Evolutionary conservation across 257 asterid genomes (phyloP), one percentile per base, ranked within the genome.

Genomic region (Forsythia suspensa): DNA sequence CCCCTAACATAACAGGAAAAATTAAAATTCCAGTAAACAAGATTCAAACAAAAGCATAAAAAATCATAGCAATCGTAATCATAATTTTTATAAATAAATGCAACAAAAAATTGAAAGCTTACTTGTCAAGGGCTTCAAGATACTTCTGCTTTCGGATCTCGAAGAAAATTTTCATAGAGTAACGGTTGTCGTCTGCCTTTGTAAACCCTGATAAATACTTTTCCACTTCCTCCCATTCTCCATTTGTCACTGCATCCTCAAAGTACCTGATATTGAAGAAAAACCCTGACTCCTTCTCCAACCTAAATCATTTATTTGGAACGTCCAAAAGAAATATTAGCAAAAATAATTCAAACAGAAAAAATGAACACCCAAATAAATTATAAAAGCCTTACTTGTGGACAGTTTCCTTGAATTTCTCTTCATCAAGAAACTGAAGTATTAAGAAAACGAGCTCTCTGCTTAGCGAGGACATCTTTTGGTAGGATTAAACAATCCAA

Each of bases 241-340:
- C 97, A 70, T 86, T 85, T 37, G 82, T 78, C 77, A 88, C 88
- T 6, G 79, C 55, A 2, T 89, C 89, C 84, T 91, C 92, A 69
- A 91, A 84, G 72, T 91, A 85, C 78, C 81, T 87, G 87, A 89
- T 79, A 80, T 87, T 87, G 86, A 91, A 91, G 90, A 79, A 89
- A 44, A 85, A 77, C 20, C 94, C 89, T 0, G 92, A 91, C 52
- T 91, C 96, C 82, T 85, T 87, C 91, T 91, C 96, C 88, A 88
- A 77, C 29, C 96, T 89, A 78, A 70, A 84, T 57, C 11, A 9
- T 57, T 65, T 61, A 83, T 77, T 83, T 73, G 36, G 76, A 74
- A 78, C 74, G 36, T 74, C 73, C 10, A 75, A 44, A 74, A 20
- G 40, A 42, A 75, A 67, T 75, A 44, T 13, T 15, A 37, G 3